Conservation (phyloP, 2,329 filamentous ascomycete genomes). For the Talaromyces sp. region DNA sequence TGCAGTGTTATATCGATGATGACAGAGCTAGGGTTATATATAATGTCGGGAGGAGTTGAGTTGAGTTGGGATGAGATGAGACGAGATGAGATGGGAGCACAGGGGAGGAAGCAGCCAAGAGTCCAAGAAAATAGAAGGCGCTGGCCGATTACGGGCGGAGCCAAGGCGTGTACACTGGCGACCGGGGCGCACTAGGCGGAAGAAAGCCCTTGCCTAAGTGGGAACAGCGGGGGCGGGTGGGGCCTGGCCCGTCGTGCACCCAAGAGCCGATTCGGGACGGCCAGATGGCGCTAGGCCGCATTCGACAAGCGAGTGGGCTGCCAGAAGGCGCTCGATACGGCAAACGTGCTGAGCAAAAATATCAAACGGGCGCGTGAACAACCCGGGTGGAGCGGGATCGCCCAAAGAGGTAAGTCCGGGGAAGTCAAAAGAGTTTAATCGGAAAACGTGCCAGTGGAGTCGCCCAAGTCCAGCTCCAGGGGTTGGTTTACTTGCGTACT, state of each 20-base stretch:
- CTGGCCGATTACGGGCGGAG: not conserved
- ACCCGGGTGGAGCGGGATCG: slow-evolving; percentile 12
- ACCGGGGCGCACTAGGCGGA: not conserved
- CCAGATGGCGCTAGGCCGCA: not conserved
- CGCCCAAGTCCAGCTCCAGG: not conserved
- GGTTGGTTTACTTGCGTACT: too few relatives aligned
- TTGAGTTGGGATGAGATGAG: not conserved
- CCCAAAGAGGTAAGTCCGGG: slow-evolving; percentile 19
- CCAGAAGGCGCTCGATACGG: not conserved
- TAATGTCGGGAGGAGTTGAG: not conserved
- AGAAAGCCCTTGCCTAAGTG: not conserved
- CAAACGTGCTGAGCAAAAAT: not conserved
- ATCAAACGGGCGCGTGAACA: slow-evolving; percentile 10
- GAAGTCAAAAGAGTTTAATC: slow-evolving; percentile 5
- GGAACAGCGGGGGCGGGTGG: not conserved
- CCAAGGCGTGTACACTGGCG: not conserved
- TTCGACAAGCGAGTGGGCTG: not conserved
- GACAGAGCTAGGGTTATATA: not conserved
- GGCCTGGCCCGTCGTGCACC: not conserved
- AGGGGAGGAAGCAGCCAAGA: not conserved
- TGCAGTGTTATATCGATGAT: not conserved
- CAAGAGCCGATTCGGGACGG: not conserved
- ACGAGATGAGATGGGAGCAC: not conserved
- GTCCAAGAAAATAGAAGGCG: not conserved
- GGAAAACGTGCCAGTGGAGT: slow-evolving; percentile 1